phyloP scores from a whole-genome alignment of 2,329 filamentous ascomycete genomes.

The Xylaria hypoxylon region DNA sequence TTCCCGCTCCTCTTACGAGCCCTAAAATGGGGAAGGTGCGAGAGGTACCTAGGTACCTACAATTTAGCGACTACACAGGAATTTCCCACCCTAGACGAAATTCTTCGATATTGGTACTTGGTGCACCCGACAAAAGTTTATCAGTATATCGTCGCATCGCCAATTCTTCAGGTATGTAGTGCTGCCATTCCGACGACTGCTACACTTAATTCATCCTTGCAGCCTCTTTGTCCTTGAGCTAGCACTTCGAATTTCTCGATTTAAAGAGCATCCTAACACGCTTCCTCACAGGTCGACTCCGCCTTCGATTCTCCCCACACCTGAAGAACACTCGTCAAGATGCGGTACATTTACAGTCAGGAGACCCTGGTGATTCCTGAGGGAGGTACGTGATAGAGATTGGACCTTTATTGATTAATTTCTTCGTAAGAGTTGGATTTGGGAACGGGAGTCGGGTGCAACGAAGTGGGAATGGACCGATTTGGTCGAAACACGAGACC shows the following conservation, averaged over 20 bases:
- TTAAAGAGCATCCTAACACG: constrained; percentile 24
- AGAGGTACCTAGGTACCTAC: constrained; percentile 44
- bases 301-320: constrained; percentile 57
- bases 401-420: constrained; percentile 11
- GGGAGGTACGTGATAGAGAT: constrained; percentile 78
- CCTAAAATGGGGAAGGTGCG: constrained; percentile 40
- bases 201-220: background rate
- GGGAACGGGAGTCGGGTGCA: constrained; percentile 13
- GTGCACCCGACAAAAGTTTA: constrained; percentile 46
- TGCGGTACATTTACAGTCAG: constrained; percentile 99
- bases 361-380: constrained; percentile 96
- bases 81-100: constrained; percentile 47
- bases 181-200: constrained; percentile 11
- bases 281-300: constrained; percentile 45
- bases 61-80: constrained; percentile 51
- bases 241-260: background rate
- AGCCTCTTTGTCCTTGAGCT: background rate
- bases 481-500: constrained; percentile 17
- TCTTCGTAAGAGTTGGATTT: constrained; percentile 27
- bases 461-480: constrained; percentile 9
- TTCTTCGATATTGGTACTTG: constrained; percentile 46
- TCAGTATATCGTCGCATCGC: constrained; percentile 49
- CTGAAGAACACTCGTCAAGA: constrained; percentile 74
- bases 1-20: constrained; percentile 37
- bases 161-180: constrained; percentile 49